Percentiles rank a stretch among this genome's conserved stretches.
These are phyloP conservation scores for Globisporangium heterothallicum DNA, from an alignment of 352 stramenopile genomes.

Conservation along the genomic window DNA sequence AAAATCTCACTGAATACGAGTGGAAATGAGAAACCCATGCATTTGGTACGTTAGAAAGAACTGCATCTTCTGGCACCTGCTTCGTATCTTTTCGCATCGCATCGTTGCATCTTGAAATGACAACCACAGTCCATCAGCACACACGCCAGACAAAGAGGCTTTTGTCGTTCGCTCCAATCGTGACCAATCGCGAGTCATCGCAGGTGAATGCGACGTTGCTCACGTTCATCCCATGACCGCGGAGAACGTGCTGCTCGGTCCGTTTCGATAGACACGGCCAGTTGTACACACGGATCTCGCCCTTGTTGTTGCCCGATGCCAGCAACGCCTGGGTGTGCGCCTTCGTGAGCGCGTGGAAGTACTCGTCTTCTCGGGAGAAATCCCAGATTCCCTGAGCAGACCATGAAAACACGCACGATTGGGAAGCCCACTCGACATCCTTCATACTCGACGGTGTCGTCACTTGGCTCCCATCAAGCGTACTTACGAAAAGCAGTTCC, in stretches of 20 bases:
- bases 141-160: constrained; percentile 64
- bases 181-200: constrained; percentile 61
- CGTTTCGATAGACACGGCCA: constrained; percentile 61
- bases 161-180: constrained; percentile 67
- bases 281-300: constrained; percentile 64
- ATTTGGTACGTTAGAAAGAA: no score
- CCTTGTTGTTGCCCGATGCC: constrained; percentile 59
- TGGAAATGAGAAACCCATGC: no score
- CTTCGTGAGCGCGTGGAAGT: constrained; percentile 46
- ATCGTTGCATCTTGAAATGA: no score
- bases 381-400: constrained; percentile 64
- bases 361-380: constrained; percentile 37
- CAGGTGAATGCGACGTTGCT: constrained; percentile 62
- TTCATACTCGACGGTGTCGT: constrained; percentile 54
- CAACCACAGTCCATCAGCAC: constrained; percentile 2
- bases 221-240: constrained; percentile 57
- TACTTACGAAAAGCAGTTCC: constrained; percentile 81
- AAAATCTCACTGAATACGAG: no score
- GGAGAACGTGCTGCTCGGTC: constrained; percentile 45
- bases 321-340: constrained; percentile 41
- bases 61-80: background rate
- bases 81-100: no score
- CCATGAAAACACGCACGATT: constrained; percentile 70
- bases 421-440: constrained; percentile 52
- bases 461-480: constrained; percentile 65